Base-by-base conservation (phyloP, 257 asterid species). In the Henckelia pumila region DNA sequence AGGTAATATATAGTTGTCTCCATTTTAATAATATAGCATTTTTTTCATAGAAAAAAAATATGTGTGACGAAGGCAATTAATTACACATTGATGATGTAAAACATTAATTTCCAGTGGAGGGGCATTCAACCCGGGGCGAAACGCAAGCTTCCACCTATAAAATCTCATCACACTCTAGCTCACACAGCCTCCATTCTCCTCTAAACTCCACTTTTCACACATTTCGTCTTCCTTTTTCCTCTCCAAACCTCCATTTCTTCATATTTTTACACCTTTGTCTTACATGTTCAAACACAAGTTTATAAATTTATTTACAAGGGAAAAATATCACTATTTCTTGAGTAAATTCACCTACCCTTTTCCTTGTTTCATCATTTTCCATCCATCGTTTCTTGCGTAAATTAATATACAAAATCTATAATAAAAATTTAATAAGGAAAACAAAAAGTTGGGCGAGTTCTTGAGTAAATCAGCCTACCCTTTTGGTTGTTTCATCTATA, bases 91-190 rank as follows among this genome's bases (percentile, higher is more conserved):
- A 11, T 40, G 50, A 14, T 40, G 50, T 40, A 13, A 40, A 13
- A 3, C n/a, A 14, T 40, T 40, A 40, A 47, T 16, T 16, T 14
- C 55, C 55, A 4, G 0, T 66, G 84, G 79, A 80, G 69, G 82
- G 78, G 89, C 86, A 77, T 80, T 71, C 71, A 83, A 80, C 75
- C 69, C 86, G 89, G 85, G 75, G 77, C 89, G 80, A 81, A 80
- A 74, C 75, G 23, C 65, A 81, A 82, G 92, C 83, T 75, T 59
- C 72, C 77, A 62, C 86, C 88, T 85, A 85, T 88, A 88, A 83
- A 83, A 80, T 72, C 58, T 59, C 78, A 37, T 64, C 82, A 24
- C 81, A 73, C 84, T 70, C 53, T 4, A 14, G 55, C 82, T 49
- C 74, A 65, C 81, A 64, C 69, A 72, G 72, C 72, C 82, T 63